Base-by-base conservation (phyloP, 768 basidiomycete species). In the Kwoniella sp. region DNA sequence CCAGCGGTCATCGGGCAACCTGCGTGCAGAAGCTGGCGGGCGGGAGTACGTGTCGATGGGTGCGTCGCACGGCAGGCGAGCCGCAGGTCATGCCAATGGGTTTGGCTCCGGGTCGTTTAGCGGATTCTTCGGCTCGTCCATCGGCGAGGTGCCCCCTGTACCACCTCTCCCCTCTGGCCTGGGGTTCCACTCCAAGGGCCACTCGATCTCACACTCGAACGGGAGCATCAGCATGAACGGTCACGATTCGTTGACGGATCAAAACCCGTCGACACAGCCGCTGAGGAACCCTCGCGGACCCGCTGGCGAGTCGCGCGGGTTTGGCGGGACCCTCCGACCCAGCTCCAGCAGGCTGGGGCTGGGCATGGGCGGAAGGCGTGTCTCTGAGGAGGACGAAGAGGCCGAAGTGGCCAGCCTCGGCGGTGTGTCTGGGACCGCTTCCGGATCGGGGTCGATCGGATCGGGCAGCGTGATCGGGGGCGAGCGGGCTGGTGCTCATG, bases 1-100 rank as follows among this genome's bases (percentile, higher is more conserved):
- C 23, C 72, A 74, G 50, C 59, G 73, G 32, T 73, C 70, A 6
- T 73, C 65, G 10, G 70, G 71, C n/a, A 76, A 76, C 50, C 58
- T 76, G 5, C 56, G 75, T 28, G 53, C 53, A 3, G 50, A 50
- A 17, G 46, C 32, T 15, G 48, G 45, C 29, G 52, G 42, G 1
- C 3, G 46, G 36, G 53, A 53, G 15, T 74, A 69, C 47, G 71
- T 64, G 1, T 65, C 56, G 2, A 62, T 70, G 54, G 63, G 66
- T 26, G 69, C 67, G 8, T 53, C 62, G 10, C 55, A 31, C 22
- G 63, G 65, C 22, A 46, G 68, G 9, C 39, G 59, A 31, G 40
- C 56, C 11, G 58, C 58, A 34, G 71, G 69, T 3, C 34, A 41
- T 2, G 46, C 42, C 20, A 44, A 50, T 17, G 43, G 44, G 11